Conservation (phyloP, 1,284 basidiomycete genomes). For the Cryptococcus sp. region DNA sequence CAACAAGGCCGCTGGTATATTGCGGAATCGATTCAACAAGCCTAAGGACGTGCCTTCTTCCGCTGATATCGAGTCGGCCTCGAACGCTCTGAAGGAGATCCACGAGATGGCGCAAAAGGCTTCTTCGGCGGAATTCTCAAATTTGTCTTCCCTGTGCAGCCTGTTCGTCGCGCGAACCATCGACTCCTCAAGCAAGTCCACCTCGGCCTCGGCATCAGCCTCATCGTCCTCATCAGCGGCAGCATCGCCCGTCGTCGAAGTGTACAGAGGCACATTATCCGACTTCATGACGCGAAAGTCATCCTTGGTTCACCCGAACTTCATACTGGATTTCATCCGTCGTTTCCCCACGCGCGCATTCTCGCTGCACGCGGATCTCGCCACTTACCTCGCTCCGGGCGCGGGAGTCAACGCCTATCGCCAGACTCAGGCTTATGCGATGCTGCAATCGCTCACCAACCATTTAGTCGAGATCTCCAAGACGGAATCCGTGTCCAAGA, state of each 20-base stretch:
- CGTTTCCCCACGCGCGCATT: constrained; percentile 71
- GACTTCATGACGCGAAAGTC: constrained; percentile 82
- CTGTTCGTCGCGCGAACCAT: constrained; percentile 70
- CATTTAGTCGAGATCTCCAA: constrained; percentile 62
- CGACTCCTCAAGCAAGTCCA: constrained; percentile 38
- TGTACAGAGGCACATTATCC: constrained; percentile 68
- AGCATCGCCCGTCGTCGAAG: constrained; percentile 54
- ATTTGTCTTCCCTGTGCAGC: constrained; percentile 69
- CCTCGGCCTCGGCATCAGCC: constrained; percentile 2
- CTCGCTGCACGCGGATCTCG: constrained; percentile 63
- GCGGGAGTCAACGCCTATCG: constrained; percentile 74
- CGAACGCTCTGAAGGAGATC: constrained; percentile 64
- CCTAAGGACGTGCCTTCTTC: constrained; percentile 66
- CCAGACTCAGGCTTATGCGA: constrained; percentile 70
- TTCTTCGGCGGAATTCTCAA: constrained; percentile 63
- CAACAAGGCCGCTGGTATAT: constrained; percentile 78
- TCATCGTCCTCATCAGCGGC: neutral
- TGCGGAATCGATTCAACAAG: constrained; percentile 73
- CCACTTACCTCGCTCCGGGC: constrained; percentile 56
- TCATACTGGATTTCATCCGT: constrained; percentile 77
- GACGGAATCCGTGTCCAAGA: constrained; percentile 32
- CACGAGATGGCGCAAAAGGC: constrained; percentile 74
- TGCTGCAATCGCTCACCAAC: constrained; percentile 68
- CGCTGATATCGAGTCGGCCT: constrained; percentile 57
- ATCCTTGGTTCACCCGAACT: constrained; percentile 69